Evolutionary conservation across 2,329 filamentous ascomycete genomes (phyloP), one percentile per base, ranked within the genome.

Genomic region (Domatiomyces catenatus): DNA sequence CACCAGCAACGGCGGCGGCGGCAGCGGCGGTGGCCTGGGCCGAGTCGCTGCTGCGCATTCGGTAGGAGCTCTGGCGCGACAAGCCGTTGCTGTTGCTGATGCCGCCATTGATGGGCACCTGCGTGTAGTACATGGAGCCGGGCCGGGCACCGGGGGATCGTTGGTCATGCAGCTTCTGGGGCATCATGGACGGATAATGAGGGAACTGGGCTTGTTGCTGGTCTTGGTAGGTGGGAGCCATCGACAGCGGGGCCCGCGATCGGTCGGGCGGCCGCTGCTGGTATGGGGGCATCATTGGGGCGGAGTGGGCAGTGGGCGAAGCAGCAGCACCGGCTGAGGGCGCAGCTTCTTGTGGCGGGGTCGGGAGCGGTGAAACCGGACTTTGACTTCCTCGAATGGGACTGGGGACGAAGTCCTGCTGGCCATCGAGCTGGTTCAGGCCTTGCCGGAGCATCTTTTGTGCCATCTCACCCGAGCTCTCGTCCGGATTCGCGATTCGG

Each of bases 401-500:
- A 24, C 50, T 44, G 46, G 50, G 50, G 18, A 55, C 39, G 46
- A 56, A 57, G 32, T 56, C 52, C 50, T 48, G 49, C 39, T 50
- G 52, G 36, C 48, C 52, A 46, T 54, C 47, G 36, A 48, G 42
- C 42, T 56, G 53, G 46, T 52, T 42, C 18, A 59, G 47, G 8
- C 10, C 15, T 26, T 56, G 58, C 44, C 58, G 52, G 53, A n/a
- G 39, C 42, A 26, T 51, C 46, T 49, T 36, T 28, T 54, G 18
- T 39, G 60, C 52, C 20, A 58, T 56, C 55, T 58, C 50, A 51
- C 59, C 52, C 54, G 72, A 71, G 54, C 78, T 75, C 70, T 92
- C 81, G 71, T 95, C 89, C 50, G 90, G 90, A 68, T 96, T 98
- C 62, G 92, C 90, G 67, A 98, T 96, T 67, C 90, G 86, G 68